Conservation (phyloP, 2,329 filamentous ascomycete genomes). For the Aureobasidium sp. region DNA sequence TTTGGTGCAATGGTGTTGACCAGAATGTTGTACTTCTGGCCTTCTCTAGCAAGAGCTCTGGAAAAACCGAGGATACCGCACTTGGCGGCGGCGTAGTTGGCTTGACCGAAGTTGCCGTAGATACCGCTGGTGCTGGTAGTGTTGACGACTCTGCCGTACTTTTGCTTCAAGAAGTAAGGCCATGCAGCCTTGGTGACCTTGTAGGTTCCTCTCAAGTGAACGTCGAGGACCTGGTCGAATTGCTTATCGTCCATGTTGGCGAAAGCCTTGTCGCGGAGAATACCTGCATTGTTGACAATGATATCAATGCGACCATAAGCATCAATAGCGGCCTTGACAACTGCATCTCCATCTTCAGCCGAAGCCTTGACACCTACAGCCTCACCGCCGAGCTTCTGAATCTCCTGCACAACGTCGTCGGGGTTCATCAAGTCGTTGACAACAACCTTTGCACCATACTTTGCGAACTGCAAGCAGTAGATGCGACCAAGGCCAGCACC, state of each 20-base stretch:
- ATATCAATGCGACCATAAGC: constrained; percentile 91
- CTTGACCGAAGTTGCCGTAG: constrained; percentile 98
- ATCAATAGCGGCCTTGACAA: constrained; percentile 90
- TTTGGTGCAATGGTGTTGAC: constrained; percentile 98
- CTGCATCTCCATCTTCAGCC: constrained; percentile 82
- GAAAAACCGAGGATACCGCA: constrained; percentile 89
- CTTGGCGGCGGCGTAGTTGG: constrained; percentile 77
- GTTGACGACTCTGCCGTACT: constrained; percentile 95
- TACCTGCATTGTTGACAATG: constrained; percentile 95
- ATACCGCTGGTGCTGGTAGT: constrained; percentile 95
- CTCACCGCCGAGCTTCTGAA: constrained; percentile 80
- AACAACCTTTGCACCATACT: constrained; percentile 75
- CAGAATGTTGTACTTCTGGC: constrained; percentile 93
- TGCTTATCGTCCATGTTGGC: constrained; percentile 92
- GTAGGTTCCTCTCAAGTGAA: constrained; percentile 91
- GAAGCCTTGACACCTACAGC: constrained; percentile 90
- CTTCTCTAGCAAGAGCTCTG: constrained; percentile 84
- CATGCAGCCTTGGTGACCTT: constrained; percentile 96
- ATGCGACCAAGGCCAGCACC: constrained; percentile 85
- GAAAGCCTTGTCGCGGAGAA: constrained; percentile 96
- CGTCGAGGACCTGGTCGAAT: constrained; percentile 87
- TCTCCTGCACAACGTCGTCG: constrained; percentile 84
- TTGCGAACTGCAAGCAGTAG: constrained; percentile 82
- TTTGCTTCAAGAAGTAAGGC: constrained; percentile 97
- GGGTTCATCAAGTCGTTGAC: constrained; percentile 96